A percentile compares a stretch with the other conserved stretches of the same genome.
phyloP scores from a whole-genome alignment of 2,329 filamentous ascomycete species.

The Aspergillus versicolor region DNA sequence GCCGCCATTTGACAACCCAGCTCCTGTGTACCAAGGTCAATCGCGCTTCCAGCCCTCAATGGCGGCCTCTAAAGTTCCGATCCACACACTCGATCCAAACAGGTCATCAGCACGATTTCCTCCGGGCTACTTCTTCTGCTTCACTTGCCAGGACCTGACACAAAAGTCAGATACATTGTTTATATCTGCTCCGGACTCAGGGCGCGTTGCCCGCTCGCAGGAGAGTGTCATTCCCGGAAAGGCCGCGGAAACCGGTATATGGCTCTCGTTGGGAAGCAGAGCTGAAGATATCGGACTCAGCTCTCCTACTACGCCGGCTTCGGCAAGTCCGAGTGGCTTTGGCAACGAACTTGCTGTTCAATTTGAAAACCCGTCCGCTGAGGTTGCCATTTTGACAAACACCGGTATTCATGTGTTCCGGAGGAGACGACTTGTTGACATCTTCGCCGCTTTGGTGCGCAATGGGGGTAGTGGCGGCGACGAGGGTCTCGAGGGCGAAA shows the following conservation, averaged over 20 bases:
- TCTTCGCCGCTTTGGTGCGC: conserved; percentile 80
- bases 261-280: conserved; percentile 71
- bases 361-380: conserved; percentile 77
- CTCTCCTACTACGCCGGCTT: conserved; percentile 69
- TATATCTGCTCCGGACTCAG: conserved; percentile 82
- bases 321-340: conserved; percentile 70
- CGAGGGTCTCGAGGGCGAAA: conserved; percentile 76
- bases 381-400: conserved; percentile 89
- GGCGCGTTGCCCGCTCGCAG: conserved; percentile 65
- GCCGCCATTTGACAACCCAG: conserved; percentile 59
- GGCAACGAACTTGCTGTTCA: conserved; percentile 97
- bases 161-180: conserved; percentile 70
- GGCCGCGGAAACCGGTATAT: conserved; percentile 78
- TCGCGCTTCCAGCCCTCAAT: conserved; percentile 35
- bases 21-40: conserved; percentile 25
- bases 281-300: conserved; percentile 78
- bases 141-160: conserved; percentile 64
- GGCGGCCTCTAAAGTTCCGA: conserved; percentile 50
- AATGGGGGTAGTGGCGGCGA: conserved; percentile 62
- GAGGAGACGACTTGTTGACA: conserved; percentile 80
- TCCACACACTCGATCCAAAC: conserved; percentile 43
- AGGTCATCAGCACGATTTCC: conserved; percentile 59
- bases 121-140: conserved; percentile 88
- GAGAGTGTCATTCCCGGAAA: conserved; percentile 54
- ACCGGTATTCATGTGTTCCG: conserved; percentile 85